Conservation (phyloP, 768 basidiomycete genomes). For the Suillus subaureus region DNA sequence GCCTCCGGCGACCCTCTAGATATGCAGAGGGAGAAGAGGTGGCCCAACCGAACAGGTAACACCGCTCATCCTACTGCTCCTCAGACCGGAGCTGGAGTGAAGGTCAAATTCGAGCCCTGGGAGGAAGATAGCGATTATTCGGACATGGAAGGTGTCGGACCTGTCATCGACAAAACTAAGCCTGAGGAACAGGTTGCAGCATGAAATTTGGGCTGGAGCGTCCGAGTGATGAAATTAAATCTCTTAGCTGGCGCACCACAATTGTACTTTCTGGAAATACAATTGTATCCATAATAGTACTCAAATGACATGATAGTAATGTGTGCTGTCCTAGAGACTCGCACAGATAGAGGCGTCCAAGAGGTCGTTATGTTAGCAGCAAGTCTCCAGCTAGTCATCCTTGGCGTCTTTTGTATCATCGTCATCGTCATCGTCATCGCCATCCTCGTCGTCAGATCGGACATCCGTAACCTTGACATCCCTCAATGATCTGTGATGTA, state of each 20-base stretch:
- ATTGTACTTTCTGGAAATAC: not conserved
- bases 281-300: not conserved
- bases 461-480: constrained; percentile 59
- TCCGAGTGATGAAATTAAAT: constrained; percentile 8
- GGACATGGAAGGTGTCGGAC: constrained; percentile 45
- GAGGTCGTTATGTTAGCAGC: not conserved
- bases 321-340: not conserved
- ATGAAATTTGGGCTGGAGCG: constrained; percentile 10
- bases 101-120: constrained; percentile 60
- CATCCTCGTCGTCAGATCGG: constrained; percentile 79
- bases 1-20: constrained; percentile 74
- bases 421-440: constrained; percentile 35
- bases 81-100: constrained; percentile 35
- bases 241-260: not conserved
- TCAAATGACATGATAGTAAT: constrained; percentile 11
- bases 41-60: constrained; percentile 63
- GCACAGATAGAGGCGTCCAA: not conserved
- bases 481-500: constrained; percentile 51
- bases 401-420: constrained; percentile 30
- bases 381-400: constrained; percentile 27
- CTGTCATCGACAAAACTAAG: constrained; percentile 19
- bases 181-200: constrained; percentile 5
- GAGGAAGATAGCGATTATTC: constrained; percentile 56
- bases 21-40: constrained; percentile 74
- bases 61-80: constrained; percentile 17